These are phyloP conservation scores for Hirsutella minnesotensis DNA, from an alignment of 2,329 filamentous ascomycete genomes.

Conservation along the genomic window DNA sequence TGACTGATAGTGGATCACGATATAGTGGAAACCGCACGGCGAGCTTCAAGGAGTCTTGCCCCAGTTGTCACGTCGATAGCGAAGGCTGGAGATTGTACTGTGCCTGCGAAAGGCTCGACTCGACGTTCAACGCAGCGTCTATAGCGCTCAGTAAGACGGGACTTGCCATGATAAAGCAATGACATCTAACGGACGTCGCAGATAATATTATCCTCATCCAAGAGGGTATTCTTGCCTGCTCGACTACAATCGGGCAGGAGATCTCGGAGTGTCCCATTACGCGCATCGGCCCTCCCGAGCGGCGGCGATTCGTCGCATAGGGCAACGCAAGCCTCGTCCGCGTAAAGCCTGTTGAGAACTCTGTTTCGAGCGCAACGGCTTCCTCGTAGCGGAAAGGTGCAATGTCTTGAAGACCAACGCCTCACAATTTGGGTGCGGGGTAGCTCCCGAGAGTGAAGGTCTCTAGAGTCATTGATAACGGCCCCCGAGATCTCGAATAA, in stretches of 20 bases:
- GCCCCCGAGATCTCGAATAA: no score
- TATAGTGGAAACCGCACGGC: background rate
- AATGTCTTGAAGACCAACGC: no score
- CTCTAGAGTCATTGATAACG: no score
- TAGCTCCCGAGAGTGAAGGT: no score
- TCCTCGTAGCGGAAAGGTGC: no score
- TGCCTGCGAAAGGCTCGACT: background rate
- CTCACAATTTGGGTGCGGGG: no score
- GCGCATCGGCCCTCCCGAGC: background rate
- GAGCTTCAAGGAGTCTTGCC: conserved; percentile 2
- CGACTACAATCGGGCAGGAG: conserved; percentile 1
- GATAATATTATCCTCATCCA: background rate
- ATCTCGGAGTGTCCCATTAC: conserved; percentile 2
- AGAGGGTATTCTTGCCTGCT: conserved; percentile 1
- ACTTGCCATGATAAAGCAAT: no score
- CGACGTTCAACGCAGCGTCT: background rate
- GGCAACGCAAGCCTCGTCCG: no score
- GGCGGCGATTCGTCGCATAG: background rate
- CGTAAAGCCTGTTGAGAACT: no score
- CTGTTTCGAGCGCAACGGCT: no score
- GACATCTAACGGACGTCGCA: background rate
- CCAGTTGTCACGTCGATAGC: conserved; percentile 3
- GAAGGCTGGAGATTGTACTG: conserved; percentile 1
- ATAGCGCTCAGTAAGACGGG: background rate
- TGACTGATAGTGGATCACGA: background rate